Percentiles rank a stretch among this genome's conserved stretches.
Conservation (phyloP, 257 asterid species). For the Lycium barbarum region DNA sequence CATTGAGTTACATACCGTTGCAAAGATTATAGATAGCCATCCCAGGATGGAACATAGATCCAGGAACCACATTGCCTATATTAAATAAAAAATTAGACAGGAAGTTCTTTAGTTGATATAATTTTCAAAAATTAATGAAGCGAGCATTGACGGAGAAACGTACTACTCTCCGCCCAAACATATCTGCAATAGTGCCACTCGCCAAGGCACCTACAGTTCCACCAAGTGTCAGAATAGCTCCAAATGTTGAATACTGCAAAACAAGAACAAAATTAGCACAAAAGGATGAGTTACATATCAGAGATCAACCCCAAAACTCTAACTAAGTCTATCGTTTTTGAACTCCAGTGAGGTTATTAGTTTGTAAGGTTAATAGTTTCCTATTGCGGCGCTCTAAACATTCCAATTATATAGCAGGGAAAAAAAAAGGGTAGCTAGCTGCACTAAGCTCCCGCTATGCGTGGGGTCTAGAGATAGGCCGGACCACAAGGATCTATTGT, state of each 20-base stretch:
- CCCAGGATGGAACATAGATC: slow-evolving; percentile 33
- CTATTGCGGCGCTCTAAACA: neutral
- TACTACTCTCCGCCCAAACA: slow-evolving; percentile 41
- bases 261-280: neutral
- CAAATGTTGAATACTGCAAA: slow-evolving; percentile 40
- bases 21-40: slow-evolving; percentile 41
- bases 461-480: too few relatives aligned
- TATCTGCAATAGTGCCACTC: slow-evolving; percentile 39
- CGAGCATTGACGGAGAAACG: neutral
- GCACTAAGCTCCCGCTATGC: too few relatives aligned
- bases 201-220: slow-evolving; percentile 37
- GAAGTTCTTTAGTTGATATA: neutral
- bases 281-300: neutral
- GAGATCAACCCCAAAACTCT: neutral
- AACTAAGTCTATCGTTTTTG: neutral
- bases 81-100: neutral
- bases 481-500: too few relatives aligned
- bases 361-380: too few relatives aligned
- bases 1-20: slow-evolving; percentile 32
- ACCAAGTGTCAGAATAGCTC: slow-evolving; percentile 41
- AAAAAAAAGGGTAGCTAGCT: too few relatives aligned
- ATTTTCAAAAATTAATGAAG: neutral
- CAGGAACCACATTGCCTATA: slow-evolving; percentile 37
- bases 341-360: too few relatives aligned
- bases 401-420: neutral